Base-by-base conservation (phyloP, 768 basidiomycete genomes). In the Dacryopinax primogenitus region DNA sequence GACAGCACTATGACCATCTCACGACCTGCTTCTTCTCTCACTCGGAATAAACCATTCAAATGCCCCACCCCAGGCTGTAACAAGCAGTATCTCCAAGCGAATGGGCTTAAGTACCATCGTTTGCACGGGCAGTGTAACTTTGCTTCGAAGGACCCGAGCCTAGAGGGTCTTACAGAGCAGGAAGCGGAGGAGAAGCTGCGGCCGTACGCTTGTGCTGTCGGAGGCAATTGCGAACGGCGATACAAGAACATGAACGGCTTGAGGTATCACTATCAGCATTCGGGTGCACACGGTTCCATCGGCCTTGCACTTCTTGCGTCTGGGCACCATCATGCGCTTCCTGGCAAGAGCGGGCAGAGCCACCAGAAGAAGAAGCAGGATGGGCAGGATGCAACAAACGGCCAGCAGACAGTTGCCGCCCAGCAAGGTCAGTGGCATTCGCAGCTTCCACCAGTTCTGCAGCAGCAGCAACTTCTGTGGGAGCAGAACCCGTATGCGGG, bases 211-310 rank as follows among this genome's bases (percentile, higher is more conserved):
- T 97, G 93, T 70, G 87, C 90, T 4, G 88, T 94, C 3, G 88
- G 89, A 21, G 73, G 73, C 15, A 76, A 75, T 30, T 79, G 78
- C 70, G 74, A 68, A 32, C 82, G 94, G 72, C 76, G 94, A 72
- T 98, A 97, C 78, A 93, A 97, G 82, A 97, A 99, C 73, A 95
- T 97, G 93, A 97, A 97, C 74, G 95, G 95, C 0, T 77, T 97
- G 67, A 77, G 90, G 71, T 98, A 98, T 68, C 95, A 98, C 76
- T 98, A 97, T 73, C 89, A 93, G 75, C 95, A 98, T 76, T 88
- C 88, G 23, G 95, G 94, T 12, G 92, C 93, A 44, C 96, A 98
- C 74, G 95, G 95, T 2, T 87, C 88, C 4, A 81, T 91, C 41
- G 96, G 96, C 3, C 79, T 97, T 0, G 84, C 86, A 45, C 77